Conservation (phyloP, 495 filamentous ascomycete species). For the Penicillium malachiteum region DNA sequence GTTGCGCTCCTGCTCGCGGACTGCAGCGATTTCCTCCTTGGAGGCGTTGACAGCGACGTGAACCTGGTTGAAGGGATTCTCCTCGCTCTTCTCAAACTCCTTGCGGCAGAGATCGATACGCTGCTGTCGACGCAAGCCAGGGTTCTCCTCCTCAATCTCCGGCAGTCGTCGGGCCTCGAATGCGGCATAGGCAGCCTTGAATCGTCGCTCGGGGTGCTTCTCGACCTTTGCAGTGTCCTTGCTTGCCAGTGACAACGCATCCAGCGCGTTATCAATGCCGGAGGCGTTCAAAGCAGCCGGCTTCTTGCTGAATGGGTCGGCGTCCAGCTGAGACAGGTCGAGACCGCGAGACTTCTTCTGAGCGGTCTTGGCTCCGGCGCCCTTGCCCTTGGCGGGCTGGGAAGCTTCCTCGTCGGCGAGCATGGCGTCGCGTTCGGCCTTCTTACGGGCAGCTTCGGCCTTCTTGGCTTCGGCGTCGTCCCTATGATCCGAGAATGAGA, state of each 20-base stretch:
- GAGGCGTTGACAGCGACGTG: constrained; percentile 69
- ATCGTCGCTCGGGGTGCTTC: constrained; percentile 79
- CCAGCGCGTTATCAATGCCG: constrained; percentile 88
- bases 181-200: constrained; percentile 82
- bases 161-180: constrained; percentile 81
- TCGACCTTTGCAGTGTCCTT: constrained; percentile 66
- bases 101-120: constrained; percentile 74
- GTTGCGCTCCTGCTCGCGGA: constrained; percentile 64
- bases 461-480: constrained; percentile 85
- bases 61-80: constrained; percentile 92
- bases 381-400: constrained; percentile 56
- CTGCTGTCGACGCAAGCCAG: constrained; percentile 76
- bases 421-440: constrained; percentile 80
- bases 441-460: constrained; percentile 80
- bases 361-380: constrained; percentile 57
- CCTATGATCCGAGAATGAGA: constrained; percentile 38
- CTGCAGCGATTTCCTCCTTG: constrained; percentile 70
- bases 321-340: constrained; percentile 68
- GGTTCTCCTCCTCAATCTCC: constrained; percentile 80
- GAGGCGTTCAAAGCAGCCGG: constrained; percentile 65
- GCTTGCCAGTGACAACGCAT: constrained; percentile 69
- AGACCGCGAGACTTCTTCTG: constrained; percentile 68
- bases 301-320: constrained; percentile 43
- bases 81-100: constrained; percentile 88
- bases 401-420: constrained; percentile 79